A percentile compares a stretch with the other conserved stretches of the same genome.
phyloP scores from a whole-genome alignment of 1,284 basidiomycete genomes.

The Naganishia sp. region DNA sequence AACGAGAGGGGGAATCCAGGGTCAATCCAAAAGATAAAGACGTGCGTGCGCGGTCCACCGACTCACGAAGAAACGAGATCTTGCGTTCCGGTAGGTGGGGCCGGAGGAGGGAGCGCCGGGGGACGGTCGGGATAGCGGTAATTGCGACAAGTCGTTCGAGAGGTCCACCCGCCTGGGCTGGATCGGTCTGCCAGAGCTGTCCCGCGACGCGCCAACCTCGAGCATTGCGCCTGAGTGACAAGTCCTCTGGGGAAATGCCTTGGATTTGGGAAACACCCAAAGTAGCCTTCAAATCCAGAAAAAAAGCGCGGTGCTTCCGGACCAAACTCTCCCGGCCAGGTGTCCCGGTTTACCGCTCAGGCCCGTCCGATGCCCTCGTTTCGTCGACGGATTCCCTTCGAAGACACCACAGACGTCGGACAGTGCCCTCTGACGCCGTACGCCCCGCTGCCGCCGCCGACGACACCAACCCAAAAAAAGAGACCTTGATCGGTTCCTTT shows the following conservation, averaged over 20 bases:
- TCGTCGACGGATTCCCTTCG: no score
- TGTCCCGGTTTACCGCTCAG: no score
- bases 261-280: constrained; percentile 1
- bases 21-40: not conserved
- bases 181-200: no score
- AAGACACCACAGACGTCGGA: no score
- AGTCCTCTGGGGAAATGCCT: not conserved
- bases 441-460: constrained; percentile 11
- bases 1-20: constrained; percentile 9
- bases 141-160: constrained; percentile 7
- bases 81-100: constrained; percentile 29
- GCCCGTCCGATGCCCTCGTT: no score
- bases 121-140: not conserved
- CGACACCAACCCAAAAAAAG: constrained; percentile 25
- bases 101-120: constrained; percentile 2
- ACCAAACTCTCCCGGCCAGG: no score
- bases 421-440: no score
- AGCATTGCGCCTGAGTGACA: not conserved
- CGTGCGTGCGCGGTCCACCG: not conserved
- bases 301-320: constrained; percentile 1
- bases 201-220: no score
- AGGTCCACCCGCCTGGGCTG: not conserved
- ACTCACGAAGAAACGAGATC: constrained; percentile 29
- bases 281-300: not conserved
- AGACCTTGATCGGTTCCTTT: constrained; percentile 17